phyloP scores from a whole-genome alignment of 2,329 filamentous ascomycete genomes.

The Sporothrix pallida region DNA sequence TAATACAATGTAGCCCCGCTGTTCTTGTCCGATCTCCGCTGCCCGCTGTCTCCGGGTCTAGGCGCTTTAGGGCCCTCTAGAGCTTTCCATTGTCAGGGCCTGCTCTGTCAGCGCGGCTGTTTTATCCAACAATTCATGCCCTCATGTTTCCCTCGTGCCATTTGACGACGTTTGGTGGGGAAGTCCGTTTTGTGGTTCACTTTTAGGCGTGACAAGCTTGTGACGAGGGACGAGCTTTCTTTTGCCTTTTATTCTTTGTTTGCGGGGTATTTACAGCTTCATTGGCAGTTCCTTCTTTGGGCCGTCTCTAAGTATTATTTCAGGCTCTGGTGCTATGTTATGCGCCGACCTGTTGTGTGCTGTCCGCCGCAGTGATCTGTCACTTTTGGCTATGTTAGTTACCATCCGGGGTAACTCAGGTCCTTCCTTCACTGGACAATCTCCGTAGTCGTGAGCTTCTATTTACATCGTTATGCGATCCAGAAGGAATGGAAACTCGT shows the following conservation, averaged over 20 bases:
- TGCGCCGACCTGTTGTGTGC: not conserved
- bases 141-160: too few relatives aligned
- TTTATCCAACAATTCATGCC: slow-evolving; percentile 4
- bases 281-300: not conserved
- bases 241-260: too few relatives aligned
- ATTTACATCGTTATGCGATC: slow-evolving; percentile 15
- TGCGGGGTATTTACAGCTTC: not conserved
- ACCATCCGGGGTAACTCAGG: too few relatives aligned
- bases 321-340: not conserved
- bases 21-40: not conserved
- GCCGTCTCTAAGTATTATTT: not conserved
- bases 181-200: slow-evolving; percentile 11
- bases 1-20: too few relatives aligned
- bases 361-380: not conserved
- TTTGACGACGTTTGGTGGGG: not conserved
- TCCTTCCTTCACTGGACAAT: too few relatives aligned
- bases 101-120: slow-evolving; percentile 6
- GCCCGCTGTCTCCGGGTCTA: not conserved
- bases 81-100: too few relatives aligned
- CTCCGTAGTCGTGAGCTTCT: not conserved
- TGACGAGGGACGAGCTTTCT: not conserved
- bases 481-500: not conserved
- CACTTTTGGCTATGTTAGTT: too few relatives aligned
- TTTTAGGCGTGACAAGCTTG: not conserved
- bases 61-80: not conserved